Percentiles rank a stretch among this genome's conserved stretches.
Evolutionary conservation across 2,329 filamentous ascomycete species (phyloP).

Genomic region (Aureobasidium sp.): DNA sequence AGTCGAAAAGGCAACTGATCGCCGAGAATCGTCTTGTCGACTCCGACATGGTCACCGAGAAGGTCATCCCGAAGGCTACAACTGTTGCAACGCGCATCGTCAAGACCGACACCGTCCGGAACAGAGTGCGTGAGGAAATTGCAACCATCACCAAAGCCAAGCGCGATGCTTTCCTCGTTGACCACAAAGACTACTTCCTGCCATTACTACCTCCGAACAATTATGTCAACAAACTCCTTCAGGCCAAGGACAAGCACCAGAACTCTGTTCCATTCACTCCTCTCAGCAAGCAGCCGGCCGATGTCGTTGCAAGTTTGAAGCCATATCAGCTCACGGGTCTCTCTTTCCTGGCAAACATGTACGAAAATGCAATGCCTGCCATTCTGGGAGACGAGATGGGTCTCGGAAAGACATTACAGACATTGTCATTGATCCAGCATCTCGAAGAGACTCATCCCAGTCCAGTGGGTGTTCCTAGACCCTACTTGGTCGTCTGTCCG

Average conservation of each 20-base stretch:
- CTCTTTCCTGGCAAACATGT: slow-evolving; percentile 43
- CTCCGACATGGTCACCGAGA: background rate
- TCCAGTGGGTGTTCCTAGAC: slow-evolving; percentile 34
- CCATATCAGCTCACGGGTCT: slow-evolving; percentile 46
- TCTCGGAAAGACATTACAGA: slow-evolving; percentile 45
- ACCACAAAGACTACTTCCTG: slow-evolving; percentile 41
- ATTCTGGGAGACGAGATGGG: slow-evolving; percentile 48
- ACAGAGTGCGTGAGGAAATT: slow-evolving; percentile 36
- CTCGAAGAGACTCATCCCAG: slow-evolving; percentile 37
- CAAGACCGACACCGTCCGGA: slow-evolving; percentile 35
- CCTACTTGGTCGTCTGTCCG: slow-evolving; percentile 45
- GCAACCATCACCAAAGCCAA: slow-evolving; percentile 36
- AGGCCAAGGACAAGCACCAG: slow-evolving; percentile 16
- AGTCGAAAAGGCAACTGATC: slow-evolving; percentile 17
- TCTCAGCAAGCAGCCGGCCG: slow-evolving; percentile 36
- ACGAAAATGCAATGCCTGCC: slow-evolving; percentile 39
- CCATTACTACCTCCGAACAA: slow-evolving; percentile 41
- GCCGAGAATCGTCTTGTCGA: slow-evolving; percentile 12
- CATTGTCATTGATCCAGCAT: slow-evolving; percentile 44
- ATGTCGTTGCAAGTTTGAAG: slow-evolving; percentile 46
- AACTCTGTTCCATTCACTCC: slow-evolving; percentile 33
- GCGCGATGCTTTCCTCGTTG: slow-evolving; percentile 40
- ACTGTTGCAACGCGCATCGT: background rate
- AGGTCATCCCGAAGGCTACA: background rate
- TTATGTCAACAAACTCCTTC: slow-evolving; percentile 36